A percentile compares a stretch with the other conserved stretches of the same genome.
phyloP scores from a whole-genome alignment of 192 early-diverging fungal genomes.

The Mortierella hygrophila region DNA sequence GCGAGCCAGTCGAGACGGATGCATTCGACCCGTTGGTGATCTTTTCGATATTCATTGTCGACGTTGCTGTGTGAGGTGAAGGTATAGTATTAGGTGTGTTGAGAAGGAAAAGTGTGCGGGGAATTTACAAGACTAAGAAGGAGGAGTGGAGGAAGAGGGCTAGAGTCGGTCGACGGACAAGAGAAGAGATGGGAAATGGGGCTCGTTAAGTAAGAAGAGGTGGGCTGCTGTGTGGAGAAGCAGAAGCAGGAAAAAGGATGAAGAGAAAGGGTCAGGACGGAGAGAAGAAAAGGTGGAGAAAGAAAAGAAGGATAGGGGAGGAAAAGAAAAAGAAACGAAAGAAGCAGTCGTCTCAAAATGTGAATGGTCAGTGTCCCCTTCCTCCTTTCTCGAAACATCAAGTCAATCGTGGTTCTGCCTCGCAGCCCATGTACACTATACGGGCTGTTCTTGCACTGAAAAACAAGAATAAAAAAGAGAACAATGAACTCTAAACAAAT shows the following conservation, averaged over 20 bases:
- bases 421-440: not conserved
- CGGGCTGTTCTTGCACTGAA: not conserved
- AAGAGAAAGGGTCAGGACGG: not conserved
- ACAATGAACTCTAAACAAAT: not conserved
- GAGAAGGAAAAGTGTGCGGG: not conserved
- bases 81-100: not conserved
- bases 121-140: not conserved
- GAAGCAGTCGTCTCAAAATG: not conserved
- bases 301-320: not conserved
- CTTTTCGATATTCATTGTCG: constrained; percentile 16
- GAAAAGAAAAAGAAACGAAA: constrained; percentile 4
- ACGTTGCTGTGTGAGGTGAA: not conserved
- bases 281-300: not conserved
- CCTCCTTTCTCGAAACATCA: not conserved
- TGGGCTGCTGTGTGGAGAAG: not conserved
- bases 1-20: constrained; percentile 5
- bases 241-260: not conserved
- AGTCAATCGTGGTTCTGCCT: not conserved
- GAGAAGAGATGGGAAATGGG: not conserved
- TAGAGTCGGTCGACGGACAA: not conserved
- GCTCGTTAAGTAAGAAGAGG: not conserved
- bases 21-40: constrained; percentile 9
- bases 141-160: not conserved
- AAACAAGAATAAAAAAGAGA: no score
- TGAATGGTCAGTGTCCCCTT: not conserved